A percentile compares a stretch with the other conserved stretches of the same genome.
Evolutionary conservation across 345 rosid genomes (phyloP).

Genomic region (Linum usitatissimum): DNA sequence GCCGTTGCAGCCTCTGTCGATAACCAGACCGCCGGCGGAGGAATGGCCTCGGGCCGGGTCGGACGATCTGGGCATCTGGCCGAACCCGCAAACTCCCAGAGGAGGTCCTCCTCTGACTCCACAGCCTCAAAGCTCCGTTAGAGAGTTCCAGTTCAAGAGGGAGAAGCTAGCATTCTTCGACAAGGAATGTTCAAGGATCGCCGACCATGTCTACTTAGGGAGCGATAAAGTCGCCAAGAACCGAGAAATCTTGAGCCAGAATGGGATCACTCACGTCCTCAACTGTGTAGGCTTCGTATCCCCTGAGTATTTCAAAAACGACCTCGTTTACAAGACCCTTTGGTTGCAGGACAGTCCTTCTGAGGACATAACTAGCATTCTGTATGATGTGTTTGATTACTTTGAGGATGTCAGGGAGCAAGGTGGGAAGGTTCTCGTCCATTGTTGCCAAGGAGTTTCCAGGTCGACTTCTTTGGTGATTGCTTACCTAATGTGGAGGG

Average conservation of each 20-base stretch:
- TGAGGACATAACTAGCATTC: slow-evolving; percentile 62
- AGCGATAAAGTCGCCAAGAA: slow-evolving; percentile 69
- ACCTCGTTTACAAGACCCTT: slow-evolving; percentile 64
- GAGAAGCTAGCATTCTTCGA: slow-evolving; percentile 63
- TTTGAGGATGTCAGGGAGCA: slow-evolving; percentile 68
- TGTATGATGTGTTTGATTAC: slow-evolving; percentile 70
- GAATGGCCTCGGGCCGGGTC: slow-evolving; percentile 69
- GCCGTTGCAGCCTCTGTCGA: slow-evolving; percentile 49
- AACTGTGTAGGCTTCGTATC: slow-evolving; percentile 71
- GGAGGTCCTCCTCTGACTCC: slow-evolving; percentile 18
- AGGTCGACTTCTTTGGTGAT: slow-evolving; percentile 60
- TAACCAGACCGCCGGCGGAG: slow-evolving; percentile 37
- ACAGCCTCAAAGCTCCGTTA: slow-evolving; percentile 14
- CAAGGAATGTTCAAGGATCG: slow-evolving; percentile 65
- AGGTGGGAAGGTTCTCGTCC: slow-evolving; percentile 56
- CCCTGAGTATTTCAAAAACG: slow-evolving; percentile 63
- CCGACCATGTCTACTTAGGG: slow-evolving; percentile 51
- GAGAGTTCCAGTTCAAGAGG: slow-evolving; percentile 48
- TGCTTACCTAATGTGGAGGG: slow-evolving; percentile 73
- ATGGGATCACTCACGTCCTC: slow-evolving; percentile 63
- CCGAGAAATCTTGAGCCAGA: slow-evolving; percentile 41
- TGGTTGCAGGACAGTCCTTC: slow-evolving; percentile 65
- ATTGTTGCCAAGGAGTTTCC: slow-evolving; percentile 65
- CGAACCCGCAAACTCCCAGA: slow-evolving; percentile 55
- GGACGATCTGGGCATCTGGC: slow-evolving; percentile 77